These are phyloP conservation scores for Dryas integrifolia DNA, from an alignment of 331 rosid genomes.

Conservation along the genomic window DNA sequence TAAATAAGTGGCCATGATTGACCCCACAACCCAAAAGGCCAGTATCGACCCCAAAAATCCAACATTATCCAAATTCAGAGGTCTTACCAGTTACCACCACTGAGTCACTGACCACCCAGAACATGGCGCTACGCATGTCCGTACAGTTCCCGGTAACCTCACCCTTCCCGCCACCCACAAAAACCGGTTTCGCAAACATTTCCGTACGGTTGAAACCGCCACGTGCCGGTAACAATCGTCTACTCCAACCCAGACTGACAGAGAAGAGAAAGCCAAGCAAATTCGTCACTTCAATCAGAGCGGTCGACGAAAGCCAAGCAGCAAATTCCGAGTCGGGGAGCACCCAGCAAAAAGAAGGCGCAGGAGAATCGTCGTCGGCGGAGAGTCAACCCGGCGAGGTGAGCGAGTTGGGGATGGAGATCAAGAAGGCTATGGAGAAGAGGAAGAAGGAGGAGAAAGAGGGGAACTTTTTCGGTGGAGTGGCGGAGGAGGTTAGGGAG, in stretches of 20 bases:
- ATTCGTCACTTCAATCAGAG: constrained; percentile 19
- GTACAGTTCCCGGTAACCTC: constrained; percentile 24
- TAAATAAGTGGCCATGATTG: neutral
- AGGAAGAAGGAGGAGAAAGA: constrained; percentile 47
- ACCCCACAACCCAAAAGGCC: neutral
- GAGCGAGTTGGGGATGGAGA: constrained; percentile 56
- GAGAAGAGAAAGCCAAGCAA: neutral
- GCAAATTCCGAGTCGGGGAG: constrained; percentile 45
- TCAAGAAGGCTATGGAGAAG: constrained; percentile 72
- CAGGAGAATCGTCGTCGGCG: constrained; percentile 16
- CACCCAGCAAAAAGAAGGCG: constrained; percentile 6
- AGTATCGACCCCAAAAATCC: neutral
- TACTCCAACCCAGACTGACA: neutral
- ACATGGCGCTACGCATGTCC: constrained; percentile 45
- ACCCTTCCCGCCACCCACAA: constrained; percentile 17
- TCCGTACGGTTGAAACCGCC: constrained; percentile 22
- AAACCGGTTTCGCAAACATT: constrained; percentile 2
- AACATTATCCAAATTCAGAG: constrained; percentile 1
- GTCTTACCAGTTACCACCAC: neutral
- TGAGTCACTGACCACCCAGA: neutral
- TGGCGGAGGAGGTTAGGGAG: constrained; percentile 67
- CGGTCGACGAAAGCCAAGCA: constrained; percentile 55
- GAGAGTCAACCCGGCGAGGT: constrained; percentile 26
- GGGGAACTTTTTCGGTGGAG: constrained; percentile 54
- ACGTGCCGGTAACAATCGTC: constrained; percentile 6